A percentile compares a stretch with the other conserved stretches of the same genome.
Evolutionary conservation across 441 rosid genomes (phyloP).

Genomic region (Jatropha podagrica): DNA sequence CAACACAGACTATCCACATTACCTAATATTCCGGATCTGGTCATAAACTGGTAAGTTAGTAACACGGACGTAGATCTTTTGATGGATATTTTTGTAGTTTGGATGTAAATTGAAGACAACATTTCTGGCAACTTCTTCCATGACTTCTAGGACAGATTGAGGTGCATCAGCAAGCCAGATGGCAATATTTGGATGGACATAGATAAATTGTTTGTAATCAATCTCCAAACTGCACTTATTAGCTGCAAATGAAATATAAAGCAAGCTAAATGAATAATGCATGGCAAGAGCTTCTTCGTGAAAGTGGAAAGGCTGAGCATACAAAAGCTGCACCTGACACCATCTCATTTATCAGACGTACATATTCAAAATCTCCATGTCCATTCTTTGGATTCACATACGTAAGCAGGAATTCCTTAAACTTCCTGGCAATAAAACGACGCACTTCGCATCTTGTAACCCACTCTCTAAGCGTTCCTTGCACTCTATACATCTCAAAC

Average conservation of each 20-base stretch:
- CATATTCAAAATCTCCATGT: slow-evolving; percentile 71
- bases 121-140: slow-evolving; percentile 84
- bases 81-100: slow-evolving; percentile 82
- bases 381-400: slow-evolving; percentile 71
- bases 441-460: slow-evolving; percentile 97
- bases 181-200: slow-evolving; percentile 91
- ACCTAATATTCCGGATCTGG: slow-evolving; percentile 96
- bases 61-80: slow-evolving; percentile 81
- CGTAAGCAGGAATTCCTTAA: slow-evolving; percentile 81
- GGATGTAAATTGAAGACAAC: slow-evolving; percentile 89
- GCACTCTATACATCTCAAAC: slow-evolving; percentile 91
- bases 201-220: slow-evolving; percentile 88
- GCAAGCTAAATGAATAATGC: slow-evolving; percentile 1
- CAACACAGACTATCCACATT: slow-evolving; percentile 12
- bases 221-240: slow-evolving; percentile 92
- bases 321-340: slow-evolving; percentile 63
- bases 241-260: slow-evolving; percentile 51
- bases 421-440: slow-evolving; percentile 87
- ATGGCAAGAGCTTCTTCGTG: neutral
- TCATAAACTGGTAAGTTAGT: slow-evolving; percentile 92
- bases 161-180: slow-evolving; percentile 99
- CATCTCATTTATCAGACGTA: slow-evolving; percentile 83
- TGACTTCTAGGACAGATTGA: slow-evolving; percentile 93
- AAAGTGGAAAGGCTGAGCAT: slow-evolving; percentile 1
- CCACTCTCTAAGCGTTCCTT: slow-evolving; percentile 95